phyloP scores from a whole-genome alignment of 202 grass and related monocot species.

The Dendrocalamus latiflorus region DNA sequence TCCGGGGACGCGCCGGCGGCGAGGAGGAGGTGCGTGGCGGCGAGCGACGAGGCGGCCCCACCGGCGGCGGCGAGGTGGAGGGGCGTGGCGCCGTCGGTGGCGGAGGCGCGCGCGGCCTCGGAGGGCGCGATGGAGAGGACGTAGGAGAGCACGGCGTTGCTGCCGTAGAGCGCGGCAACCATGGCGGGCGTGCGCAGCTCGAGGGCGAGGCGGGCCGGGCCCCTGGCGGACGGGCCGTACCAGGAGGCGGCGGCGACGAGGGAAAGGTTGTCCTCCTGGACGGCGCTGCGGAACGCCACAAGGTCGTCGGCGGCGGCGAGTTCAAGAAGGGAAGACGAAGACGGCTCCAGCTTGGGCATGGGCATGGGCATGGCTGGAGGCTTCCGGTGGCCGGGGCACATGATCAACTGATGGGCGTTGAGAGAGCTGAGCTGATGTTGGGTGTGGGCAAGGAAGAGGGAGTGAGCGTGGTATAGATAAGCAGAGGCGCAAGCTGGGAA shows the following conservation, averaged over 20 bases:
- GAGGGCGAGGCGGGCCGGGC: slow-evolving; percentile 16
- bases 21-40: slow-evolving; percentile 33
- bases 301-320: slow-evolving; percentile 52
- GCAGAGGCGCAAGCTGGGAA: neutral
- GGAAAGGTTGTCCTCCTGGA: slow-evolving; percentile 27
- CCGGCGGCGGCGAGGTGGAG: slow-evolving; percentile 48
- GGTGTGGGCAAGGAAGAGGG: neutral
- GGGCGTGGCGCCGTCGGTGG: slow-evolving; percentile 44
- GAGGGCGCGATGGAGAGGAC: slow-evolving; percentile 40
- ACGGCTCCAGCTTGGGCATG: neutral
- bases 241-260: slow-evolving; percentile 25
- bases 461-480: neutral
- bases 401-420: neutral
- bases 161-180: slow-evolving; percentile 61
- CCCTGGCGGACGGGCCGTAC: slow-evolving; percentile 45
- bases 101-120: slow-evolving; percentile 30
- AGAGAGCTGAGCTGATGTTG: neutral
- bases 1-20: slow-evolving; percentile 37
- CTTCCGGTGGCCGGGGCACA: slow-evolving; percentile 36
- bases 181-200: slow-evolving; percentile 58
- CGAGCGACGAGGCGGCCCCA: slow-evolving; percentile 1
- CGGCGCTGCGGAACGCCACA: slow-evolving; percentile 19
- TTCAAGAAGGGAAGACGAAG: slow-evolving; percentile 41
- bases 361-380: neutral
- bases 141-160: slow-evolving; percentile 36